Conservation (phyloP, 495 filamentous ascomycete genomes). For the Aspergillus ellipticus region DNA sequence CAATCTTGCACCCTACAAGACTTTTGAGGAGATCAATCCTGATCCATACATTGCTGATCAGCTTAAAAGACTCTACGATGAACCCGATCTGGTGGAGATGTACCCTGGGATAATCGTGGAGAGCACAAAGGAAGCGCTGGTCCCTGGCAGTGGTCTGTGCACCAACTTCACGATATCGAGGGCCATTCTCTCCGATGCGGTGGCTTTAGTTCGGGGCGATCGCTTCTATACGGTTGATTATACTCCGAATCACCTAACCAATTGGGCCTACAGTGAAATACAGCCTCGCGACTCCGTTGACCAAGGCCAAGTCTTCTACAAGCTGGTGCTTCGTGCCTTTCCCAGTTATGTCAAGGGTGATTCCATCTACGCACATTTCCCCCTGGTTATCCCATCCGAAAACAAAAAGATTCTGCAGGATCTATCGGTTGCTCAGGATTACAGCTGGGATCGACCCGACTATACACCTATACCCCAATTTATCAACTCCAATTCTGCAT, state of each 20-base stretch:
- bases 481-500: slow-evolving; percentile 49
- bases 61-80: slow-evolving; percentile 72
- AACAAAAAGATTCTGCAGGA: slow-evolving; percentile 49
- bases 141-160: slow-evolving; percentile 75
- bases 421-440: slow-evolving; percentile 44
- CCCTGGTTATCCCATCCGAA: slow-evolving; percentile 53
- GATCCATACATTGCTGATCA: slow-evolving; percentile 70
- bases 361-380: slow-evolving; percentile 57
- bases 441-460: slow-evolving; percentile 48
- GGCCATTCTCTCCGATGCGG: slow-evolving; percentile 81
- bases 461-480: slow-evolving; percentile 30
- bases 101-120: slow-evolving; percentile 83
- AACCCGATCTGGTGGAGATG: slow-evolving; percentile 75
- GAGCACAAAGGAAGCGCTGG: slow-evolving; percentile 67
- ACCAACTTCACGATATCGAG: slow-evolving; percentile 80
- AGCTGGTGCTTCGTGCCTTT: slow-evolving; percentile 58
- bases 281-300: slow-evolving; percentile 46
- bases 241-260: slow-evolving; percentile 71
- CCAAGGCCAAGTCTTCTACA: slow-evolving; percentile 58
- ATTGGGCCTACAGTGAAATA: slow-evolving; percentile 65
- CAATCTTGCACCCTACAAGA: slow-evolving; percentile 66
- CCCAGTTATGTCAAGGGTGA: slow-evolving; percentile 55
- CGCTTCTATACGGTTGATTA: slow-evolving; percentile 79
- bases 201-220: slow-evolving; percentile 80
- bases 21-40: slow-evolving; percentile 81